Base-by-base conservation (phyloP, 2,329 filamentous ascomycete species). In the Bipolaris gigantea region DNA sequence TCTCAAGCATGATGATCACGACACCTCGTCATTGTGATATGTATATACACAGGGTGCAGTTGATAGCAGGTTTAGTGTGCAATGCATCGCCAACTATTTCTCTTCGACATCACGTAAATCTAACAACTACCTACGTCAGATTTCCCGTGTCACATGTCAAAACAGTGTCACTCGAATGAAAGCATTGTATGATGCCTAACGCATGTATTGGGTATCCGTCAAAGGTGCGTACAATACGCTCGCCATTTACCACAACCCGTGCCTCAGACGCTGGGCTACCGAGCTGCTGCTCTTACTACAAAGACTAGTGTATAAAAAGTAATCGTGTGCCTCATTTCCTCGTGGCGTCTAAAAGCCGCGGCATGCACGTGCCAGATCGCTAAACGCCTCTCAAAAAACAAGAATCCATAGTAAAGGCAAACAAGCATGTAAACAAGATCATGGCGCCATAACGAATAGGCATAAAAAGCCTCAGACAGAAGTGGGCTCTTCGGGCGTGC, bases 401-500 rank as follows among this genome's bases (percentile, higher is more conserved):
- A 42, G 11, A 42, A 18, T 6, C 32, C 34, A 48, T 19, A 33
- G 23, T 46, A 46, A 18, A 21, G 27, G 27, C 27, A 44, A 35
- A 18, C n/a, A 36, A 13, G 4, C 16, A 40, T 8, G 27, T 19
- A 40, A 40, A 40, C 4, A 10, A 48, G 33, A 40, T 27, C 47
- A 34, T 11, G 16, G 30, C 8, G 19, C 51, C 25, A 36, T 53
- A 15, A 27, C 38, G 30, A 16, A 10, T 10, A 36, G 11, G 25
- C 34, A 8, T 25, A 18, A 8, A 19, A 25, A 19, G n/a, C 21
- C n/a, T 50, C 30, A 54, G 21, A 50, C 41, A 30, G 38, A 49
- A 34, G 47, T 36, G 25, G 51, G 51, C 16, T 46, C 58, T 15
- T 66, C 62, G 21, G 62, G 57, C 27, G 60, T 66, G 25, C 57